Conservation (phyloP, 768 basidiomycete species). For the Tulasnella sp. region DNA sequence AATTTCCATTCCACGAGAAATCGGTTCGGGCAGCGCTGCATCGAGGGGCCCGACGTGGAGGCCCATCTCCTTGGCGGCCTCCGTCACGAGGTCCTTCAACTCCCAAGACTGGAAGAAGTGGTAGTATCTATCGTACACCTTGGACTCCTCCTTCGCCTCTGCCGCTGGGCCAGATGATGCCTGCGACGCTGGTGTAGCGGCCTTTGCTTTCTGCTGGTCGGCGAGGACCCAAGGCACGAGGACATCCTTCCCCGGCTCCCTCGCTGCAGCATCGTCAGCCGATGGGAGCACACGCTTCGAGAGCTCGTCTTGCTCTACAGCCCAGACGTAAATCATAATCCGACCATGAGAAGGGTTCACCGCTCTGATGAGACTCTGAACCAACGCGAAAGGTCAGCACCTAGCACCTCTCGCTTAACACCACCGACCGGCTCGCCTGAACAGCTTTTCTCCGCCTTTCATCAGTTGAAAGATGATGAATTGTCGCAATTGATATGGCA, state of each 20-base stretch:
- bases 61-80: slow-evolving; percentile 59
- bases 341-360: slow-evolving; percentile 70
- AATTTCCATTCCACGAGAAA: slow-evolving; percentile 9
- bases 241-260: slow-evolving; percentile 65
- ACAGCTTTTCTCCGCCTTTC: slow-evolving; percentile 69
- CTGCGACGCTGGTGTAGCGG: not conserved
- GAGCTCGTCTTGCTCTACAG: slow-evolving; percentile 82
- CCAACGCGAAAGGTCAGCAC: slow-evolving; percentile 27
- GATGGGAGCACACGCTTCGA: slow-evolving; percentile 68
- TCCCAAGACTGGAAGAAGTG: slow-evolving; percentile 91
- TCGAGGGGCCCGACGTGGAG: slow-evolving; percentile 49
- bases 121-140: slow-evolving; percentile 85
- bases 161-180: not conserved
- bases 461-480: slow-evolving; percentile 87
- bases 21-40: not conserved
- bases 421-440: slow-evolving; percentile 48
- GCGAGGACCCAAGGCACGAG: slow-evolving; percentile 82
- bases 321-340: slow-evolving; percentile 94
- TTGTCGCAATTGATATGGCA: slow-evolving; percentile 94
- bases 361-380: slow-evolving; percentile 58
- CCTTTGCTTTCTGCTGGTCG: slow-evolving; percentile 26
- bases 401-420: slow-evolving; percentile 10
- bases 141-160: slow-evolving; percentile 33
- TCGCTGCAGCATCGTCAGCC: slow-evolving; percentile 34
- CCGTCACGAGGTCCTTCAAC: slow-evolving; percentile 55